Conservation (phyloP, 139 green algal genomes). For the Micractinium conductrix region DNA sequence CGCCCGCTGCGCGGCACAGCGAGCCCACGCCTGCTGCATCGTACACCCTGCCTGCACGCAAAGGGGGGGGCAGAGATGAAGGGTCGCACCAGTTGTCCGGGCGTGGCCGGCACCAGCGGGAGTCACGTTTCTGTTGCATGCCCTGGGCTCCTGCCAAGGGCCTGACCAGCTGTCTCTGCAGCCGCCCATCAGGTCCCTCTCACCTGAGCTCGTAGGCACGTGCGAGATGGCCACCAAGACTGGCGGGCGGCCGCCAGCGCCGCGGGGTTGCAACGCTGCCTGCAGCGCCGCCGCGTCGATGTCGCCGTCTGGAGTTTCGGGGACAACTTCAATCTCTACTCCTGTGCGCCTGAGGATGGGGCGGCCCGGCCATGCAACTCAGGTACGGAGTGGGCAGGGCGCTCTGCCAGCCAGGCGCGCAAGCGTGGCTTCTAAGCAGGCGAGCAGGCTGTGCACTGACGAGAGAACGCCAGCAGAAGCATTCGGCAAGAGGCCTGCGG, state of each 20-base stretch:
- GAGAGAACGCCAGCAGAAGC: too few species aligned
- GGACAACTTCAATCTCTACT: constrained; percentile 58
- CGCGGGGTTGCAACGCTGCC: constrained; percentile 18
- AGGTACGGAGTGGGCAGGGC: too few species aligned
- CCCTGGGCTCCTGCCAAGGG: background rate
- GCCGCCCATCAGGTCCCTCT: background rate
- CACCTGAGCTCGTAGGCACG: constrained; percentile 68
- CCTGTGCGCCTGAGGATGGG: constrained; percentile 37
- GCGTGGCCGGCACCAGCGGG: background rate
- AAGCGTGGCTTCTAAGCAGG: too few species aligned
- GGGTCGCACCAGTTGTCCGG: too few species aligned
- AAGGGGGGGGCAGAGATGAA: background rate
- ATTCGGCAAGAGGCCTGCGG: too few species aligned
- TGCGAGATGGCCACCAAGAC: constrained; percentile 71
- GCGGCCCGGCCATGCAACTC: too few species aligned
- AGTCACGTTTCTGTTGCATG: background rate
- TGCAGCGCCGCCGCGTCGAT: constrained; percentile 52
- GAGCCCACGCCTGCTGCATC: constrained; percentile 58
- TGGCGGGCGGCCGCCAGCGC: constrained; percentile 16
- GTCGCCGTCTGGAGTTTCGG: constrained; percentile 58
- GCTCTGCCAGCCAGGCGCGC: too few species aligned
- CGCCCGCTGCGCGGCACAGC: constrained; percentile 42
- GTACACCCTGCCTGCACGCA: constrained; percentile 60
- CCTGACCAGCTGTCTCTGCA: too few species aligned
- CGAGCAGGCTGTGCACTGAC: too few species aligned